Evolutionary conservation across 208 protist genomes (phyloP), one percentile per base, ranked within the genome.

Genomic region (Phytomonas francai): DNA sequence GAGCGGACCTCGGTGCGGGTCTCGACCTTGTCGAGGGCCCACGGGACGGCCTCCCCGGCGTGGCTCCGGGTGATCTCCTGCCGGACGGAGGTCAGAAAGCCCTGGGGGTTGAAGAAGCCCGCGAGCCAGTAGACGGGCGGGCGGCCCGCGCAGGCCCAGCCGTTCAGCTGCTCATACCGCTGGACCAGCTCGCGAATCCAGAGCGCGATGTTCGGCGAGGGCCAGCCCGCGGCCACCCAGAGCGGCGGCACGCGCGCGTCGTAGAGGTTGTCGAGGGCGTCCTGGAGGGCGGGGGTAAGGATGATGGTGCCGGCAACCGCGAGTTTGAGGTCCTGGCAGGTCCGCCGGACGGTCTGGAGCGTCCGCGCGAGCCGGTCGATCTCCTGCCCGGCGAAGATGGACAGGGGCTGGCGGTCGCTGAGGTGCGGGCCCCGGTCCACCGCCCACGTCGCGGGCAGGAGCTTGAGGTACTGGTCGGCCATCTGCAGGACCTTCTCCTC

Each of bases 81-180:
- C 36, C 97, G 91, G 67, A 99, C 93, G n/a, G 97, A 97, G 22
- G 98, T 99, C 42, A 99, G 85, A 83, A 99, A 99, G 54, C 98
- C 94, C 71, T 97, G 96, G 57, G 98, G 98, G 89, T 99, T 99
- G 88, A 99, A 99, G 85, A 99, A 99, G 60, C 98, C 98, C n/a
- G 95, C 89, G 16, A 99, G 80, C 97, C 97, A 99, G 83, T 96
- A 99, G 56, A 93, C 88, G 59, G 81, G 81, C 39, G 98, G 97
- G 0, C 96, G 89, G 12, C 95, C 97, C 16, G 80, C 87, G 49
- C 62, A 60, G 16, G 97, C 81, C 98, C 98, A 99, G 29, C 59
- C 78, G 68, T 93, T 87, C 62, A 98, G 86, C 87, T 99, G 98
- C 78, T 98, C 87, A 70, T 94, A 89, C 29, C 98, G 90, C 16